Evolutionary conservation across 768 basidiomycete species (phyloP).

Genomic region (Tricholoma sp.): DNA sequence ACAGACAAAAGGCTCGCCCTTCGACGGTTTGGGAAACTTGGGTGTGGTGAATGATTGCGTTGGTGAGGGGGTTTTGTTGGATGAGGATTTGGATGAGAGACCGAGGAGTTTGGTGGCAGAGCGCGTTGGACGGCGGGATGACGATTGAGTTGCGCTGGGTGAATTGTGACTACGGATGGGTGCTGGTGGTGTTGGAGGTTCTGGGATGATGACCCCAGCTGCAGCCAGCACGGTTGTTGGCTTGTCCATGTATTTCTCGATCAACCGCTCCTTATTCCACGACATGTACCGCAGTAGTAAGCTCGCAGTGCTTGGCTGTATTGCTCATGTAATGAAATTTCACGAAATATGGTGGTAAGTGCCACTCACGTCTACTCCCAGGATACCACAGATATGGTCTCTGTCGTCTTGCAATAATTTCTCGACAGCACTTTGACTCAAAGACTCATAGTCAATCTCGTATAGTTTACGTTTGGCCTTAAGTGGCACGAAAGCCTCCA

Average conservation of each 20-base stretch:
- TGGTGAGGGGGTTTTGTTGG: slow-evolving; percentile 25
- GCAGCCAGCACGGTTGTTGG: slow-evolving; percentile 61
- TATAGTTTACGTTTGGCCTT: slow-evolving; percentile 66
- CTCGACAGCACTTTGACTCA: slow-evolving; percentile 70
- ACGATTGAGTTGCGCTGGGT: slow-evolving; percentile 16
- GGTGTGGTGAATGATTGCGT: slow-evolving; percentile 20
- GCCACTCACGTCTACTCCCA: slow-evolving; percentile 82
- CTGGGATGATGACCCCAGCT: slow-evolving; percentile 59
- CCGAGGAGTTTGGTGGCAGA: slow-evolving; percentile 35
- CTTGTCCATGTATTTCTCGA: slow-evolving; percentile 97
- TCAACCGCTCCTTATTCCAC: slow-evolving; percentile 96
- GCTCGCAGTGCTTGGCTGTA: slow-evolving; percentile 61
- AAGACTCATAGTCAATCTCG: slow-evolving; percentile 79
- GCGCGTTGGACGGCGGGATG: slow-evolving; percentile 30
- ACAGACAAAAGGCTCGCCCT: slow-evolving; percentile 66
- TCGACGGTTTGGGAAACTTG: slow-evolving; percentile 25
- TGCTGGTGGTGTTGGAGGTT: slow-evolving; percentile 34
- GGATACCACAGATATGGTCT: slow-evolving; percentile 82
- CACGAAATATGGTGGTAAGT: background rate
- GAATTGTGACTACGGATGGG: slow-evolving; percentile 28
- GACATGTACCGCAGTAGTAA: slow-evolving; percentile 76
- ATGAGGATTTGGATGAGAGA: slow-evolving; percentile 25
- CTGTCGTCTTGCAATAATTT: slow-evolving; percentile 72
- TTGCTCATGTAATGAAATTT: slow-evolving; percentile 1
- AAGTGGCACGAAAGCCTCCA: slow-evolving; percentile 51